A percentile compares a stretch with the other conserved stretches of the same genome.
Evolutionary conservation across 2,329 filamentous ascomycete genomes (phyloP).

Genomic region (Hypoxylon sp.): DNA sequence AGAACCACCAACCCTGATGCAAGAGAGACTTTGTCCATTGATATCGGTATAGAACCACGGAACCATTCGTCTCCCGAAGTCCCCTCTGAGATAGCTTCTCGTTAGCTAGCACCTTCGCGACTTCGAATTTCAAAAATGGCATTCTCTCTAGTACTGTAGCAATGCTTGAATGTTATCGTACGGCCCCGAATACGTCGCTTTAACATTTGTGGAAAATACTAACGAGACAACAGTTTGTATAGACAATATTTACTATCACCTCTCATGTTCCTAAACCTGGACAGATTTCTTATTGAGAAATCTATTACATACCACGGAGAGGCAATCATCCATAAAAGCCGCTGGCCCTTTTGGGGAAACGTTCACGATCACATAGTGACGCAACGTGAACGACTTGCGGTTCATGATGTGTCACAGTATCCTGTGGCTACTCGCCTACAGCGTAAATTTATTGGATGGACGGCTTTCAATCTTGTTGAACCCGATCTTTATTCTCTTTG

Average conservation of each 20-base stretch:
- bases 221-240: neutral
- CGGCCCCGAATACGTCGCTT: neutral
- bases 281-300: conserved; percentile 17
- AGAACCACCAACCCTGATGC: neutral
- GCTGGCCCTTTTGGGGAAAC: conserved; percentile 21
- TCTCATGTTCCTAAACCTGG: conserved; percentile 16
- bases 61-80: neutral
- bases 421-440: conserved; percentile 50
- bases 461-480: conserved; percentile 35
- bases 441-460: conserved; percentile 48
- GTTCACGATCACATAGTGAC: conserved; percentile 40
- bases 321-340: conserved; percentile 26
- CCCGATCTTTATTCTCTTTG: conserved; percentile 37
- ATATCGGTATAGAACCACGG: neutral
- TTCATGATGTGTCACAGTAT: conserved; percentile 40
- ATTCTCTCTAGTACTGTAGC: neutral
- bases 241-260: conserved; percentile 7
- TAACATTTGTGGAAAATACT: neutral
- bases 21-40: neutral
- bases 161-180: neutral
- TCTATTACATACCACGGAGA: neutral
- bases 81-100: neutral
- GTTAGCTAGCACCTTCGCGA: neutral
- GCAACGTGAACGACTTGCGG: conserved; percentile 40
- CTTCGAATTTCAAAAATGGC: neutral